These are phyloP conservation scores for Alternaria burnsii DNA, from an alignment of 2,329 filamentous ascomycete species.

Conservation along the genomic window DNA sequence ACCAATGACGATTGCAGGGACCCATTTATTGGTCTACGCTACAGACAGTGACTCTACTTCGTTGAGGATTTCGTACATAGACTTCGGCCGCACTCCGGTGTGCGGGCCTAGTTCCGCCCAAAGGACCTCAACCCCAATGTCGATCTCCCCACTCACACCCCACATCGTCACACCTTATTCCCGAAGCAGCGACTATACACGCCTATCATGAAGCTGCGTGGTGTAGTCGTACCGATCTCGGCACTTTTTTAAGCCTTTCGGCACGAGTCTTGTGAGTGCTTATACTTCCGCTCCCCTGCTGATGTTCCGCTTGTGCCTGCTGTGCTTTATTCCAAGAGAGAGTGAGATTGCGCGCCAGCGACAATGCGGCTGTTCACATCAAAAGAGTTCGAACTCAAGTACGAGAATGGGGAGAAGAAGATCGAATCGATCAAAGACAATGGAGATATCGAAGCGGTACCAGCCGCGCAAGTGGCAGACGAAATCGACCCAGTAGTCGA, in stretches of 20 bases:
- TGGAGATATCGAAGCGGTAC: conserved; percentile 14
- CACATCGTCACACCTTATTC: conserved; percentile 8
- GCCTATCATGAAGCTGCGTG: conserved; percentile 7
- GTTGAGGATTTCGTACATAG: background rate
- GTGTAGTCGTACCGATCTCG: background rate
- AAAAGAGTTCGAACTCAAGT: background rate
- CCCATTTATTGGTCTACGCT: background rate
- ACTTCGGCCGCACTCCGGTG: conserved; percentile 6
- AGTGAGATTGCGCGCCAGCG: background rate
- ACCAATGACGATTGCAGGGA: background rate
- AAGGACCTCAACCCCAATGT: conserved; percentile 3
- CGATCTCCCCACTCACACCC: conserved; percentile 12
- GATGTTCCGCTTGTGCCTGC: background rate
- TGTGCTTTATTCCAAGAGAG: background rate
- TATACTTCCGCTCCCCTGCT: background rate
- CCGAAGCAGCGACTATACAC: background rate
- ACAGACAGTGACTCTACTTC: background rate
- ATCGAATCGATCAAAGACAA: background rate
- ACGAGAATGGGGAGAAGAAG: background rate
- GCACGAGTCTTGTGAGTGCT: conserved; percentile 6
- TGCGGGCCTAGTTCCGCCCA: conserved; percentile 3
- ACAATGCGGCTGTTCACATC: background rate
- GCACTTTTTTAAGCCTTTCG: conserved; percentile 8
- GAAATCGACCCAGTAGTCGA: conserved; percentile 32
- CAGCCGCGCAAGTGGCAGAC: background rate